Evolutionary conservation across 176 grass and related monocot genomes (phyloP), one percentile per base, ranked within the genome.

Genomic region (Puccinellia tenuiflora): DNA sequence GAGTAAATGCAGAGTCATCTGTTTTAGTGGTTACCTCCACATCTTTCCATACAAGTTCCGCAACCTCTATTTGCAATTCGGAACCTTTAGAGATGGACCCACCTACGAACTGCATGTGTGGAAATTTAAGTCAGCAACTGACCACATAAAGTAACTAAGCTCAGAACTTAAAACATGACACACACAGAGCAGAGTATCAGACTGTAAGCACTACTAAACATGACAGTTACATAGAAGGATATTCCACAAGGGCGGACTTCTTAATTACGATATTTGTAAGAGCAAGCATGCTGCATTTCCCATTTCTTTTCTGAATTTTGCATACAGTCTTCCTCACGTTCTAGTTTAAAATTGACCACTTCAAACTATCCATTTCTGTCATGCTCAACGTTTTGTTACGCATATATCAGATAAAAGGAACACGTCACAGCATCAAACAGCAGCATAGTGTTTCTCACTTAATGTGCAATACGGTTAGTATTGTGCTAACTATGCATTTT

Each of bases 61-160:
- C 87, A 10, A 98, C 72, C 85, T 98, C 96, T 85, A 98, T 71
- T 90, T 98, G 96, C 75, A 98, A 87, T 67, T 98, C 96, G 78
- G 96, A 98, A 76, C 93, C 96, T 79, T 92, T 51, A 85, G 79
- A 85, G 79, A 98, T 42, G 12, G 85, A 93, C 9, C 96, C 96
- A 81, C 93, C 93, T 63, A 75, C 7, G 22, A 98, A 95, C 96
- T 98, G 86, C 68, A 79, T 73, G 33, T 28, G 31, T 77, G 30
- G 37, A 83, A 10, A 88, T 75, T 67, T 39, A 52, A 66, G 18
- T 70, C 25, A 87, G 17, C 52, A 88, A 48, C 38, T 77, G 51
- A 80, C 21, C 38, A 66, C 24, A 30, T 48, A 76, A 81, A 7
- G 47, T 53, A 25, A 80, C 25, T 29, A 73, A 48, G 1, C 42